Evolutionary conservation across 2,329 filamentous ascomycete species (phyloP).

Genomic region (Raffaelea ambrosiae): DNA sequence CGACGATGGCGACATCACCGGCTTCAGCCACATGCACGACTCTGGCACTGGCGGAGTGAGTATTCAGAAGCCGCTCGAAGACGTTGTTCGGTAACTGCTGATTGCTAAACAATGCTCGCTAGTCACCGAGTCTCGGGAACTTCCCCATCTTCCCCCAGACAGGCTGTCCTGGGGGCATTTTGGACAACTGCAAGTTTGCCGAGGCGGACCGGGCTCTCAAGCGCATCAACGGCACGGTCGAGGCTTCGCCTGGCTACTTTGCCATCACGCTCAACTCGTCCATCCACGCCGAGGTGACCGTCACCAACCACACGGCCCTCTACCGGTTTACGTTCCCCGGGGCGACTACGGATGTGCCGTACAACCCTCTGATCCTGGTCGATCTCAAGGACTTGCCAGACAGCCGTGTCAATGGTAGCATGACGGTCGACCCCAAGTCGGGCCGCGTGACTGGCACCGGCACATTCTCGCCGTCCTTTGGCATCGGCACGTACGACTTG

Average conservation of each 20-base stretch:
- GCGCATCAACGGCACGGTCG: slow-evolving; percentile 31
- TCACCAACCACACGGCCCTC: slow-evolving; percentile 52
- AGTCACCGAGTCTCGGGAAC: slow-evolving; percentile 26
- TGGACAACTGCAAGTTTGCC: slow-evolving; percentile 49
- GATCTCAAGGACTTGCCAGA: slow-evolving; percentile 53
- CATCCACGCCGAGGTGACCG: slow-evolving; percentile 48
- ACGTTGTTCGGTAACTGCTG: too few relatives aligned
- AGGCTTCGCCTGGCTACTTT: slow-evolving; percentile 48
- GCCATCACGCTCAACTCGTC: slow-evolving; percentile 44
- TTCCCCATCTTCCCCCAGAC: slow-evolving; percentile 36
- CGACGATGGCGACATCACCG: slow-evolving; percentile 38
- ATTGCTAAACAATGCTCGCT: too few relatives aligned
- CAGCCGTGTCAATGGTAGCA: slow-evolving; percentile 37
- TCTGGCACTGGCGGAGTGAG: slow-evolving; percentile 30
- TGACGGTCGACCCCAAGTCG: slow-evolving; percentile 38
- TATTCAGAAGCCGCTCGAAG: too few relatives aligned
- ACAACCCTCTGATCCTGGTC: slow-evolving; percentile 43
- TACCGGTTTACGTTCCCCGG: slow-evolving; percentile 50
- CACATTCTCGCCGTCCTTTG: slow-evolving; percentile 53
- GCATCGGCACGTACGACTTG: slow-evolving; percentile 46
- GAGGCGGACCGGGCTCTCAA: slow-evolving; percentile 33
- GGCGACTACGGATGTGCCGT: slow-evolving; percentile 12
- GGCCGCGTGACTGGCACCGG: slow-evolving; percentile 50
- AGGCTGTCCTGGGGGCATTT: slow-evolving; percentile 19
- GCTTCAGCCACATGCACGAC: slow-evolving; percentile 40